Percentiles rank a stretch among this genome's conserved stretches.
Evolutionary conservation across 208 protist genomes (phyloP).

Genomic region (Leishmania braziliensis): DNA sequence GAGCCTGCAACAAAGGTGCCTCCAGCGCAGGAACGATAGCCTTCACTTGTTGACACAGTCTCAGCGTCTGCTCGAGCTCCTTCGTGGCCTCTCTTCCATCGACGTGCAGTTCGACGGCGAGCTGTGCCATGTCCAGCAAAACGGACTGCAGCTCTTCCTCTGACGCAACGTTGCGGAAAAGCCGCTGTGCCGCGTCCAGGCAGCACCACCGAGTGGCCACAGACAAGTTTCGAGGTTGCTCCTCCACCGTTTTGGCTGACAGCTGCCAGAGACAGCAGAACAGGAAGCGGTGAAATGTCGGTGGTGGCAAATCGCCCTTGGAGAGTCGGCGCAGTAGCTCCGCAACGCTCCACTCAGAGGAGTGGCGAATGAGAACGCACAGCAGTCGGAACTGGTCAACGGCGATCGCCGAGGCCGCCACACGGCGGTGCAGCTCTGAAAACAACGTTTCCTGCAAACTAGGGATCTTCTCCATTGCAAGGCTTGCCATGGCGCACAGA

Average conservation of each 20-base stretch:
- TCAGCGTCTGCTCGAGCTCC: constrained; percentile 3
- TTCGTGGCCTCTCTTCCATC: neutral
- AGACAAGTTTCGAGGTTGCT: neutral
- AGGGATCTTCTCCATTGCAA: constrained; percentile 23
- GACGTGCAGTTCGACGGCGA: constrained; percentile 1
- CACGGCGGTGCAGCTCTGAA: constrained; percentile 10
- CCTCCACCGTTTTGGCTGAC: neutral
- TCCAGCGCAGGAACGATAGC: neutral
- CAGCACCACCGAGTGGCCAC: constrained; percentile 12
- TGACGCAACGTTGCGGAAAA: constrained; percentile 12
- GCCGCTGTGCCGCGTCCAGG: constrained; percentile 7
- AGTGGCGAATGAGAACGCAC: constrained; percentile 19
- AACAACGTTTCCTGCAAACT: constrained; percentile 8
- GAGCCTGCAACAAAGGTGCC: neutral
- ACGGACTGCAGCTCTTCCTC: constrained; percentile 18
- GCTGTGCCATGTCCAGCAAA: constrained; percentile 24
- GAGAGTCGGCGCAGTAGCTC: constrained; percentile 17
- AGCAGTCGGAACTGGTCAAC: constrained; percentile 17
- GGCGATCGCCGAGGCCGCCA: neutral
- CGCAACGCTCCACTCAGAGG: constrained; percentile 21
- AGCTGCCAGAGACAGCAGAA: constrained; percentile 27
- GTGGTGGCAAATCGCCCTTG: neutral
- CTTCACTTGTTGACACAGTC: neutral
- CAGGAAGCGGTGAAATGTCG: constrained; percentile 21
- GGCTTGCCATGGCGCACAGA: constrained; percentile 26